Conservation (phyloP, 192 early-diverging fungal species). For the Entophlyctis helioformis region DNA sequence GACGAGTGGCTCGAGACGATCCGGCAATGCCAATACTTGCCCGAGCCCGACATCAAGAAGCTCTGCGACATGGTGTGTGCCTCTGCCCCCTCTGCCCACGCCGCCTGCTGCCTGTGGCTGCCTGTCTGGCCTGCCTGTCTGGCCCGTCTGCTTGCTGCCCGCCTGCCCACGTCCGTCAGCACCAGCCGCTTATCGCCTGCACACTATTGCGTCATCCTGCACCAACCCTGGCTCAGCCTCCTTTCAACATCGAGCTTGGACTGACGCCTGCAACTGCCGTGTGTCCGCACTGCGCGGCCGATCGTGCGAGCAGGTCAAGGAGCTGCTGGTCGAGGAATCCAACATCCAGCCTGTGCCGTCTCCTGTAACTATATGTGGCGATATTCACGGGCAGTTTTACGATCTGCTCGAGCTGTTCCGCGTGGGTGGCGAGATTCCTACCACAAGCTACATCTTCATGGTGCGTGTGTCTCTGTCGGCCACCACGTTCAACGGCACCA, state of each 20-base stretch:
- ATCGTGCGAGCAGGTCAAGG: too few relatives aligned
- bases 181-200: too few relatives aligned
- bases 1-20: conserved; percentile 94
- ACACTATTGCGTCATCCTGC: too few relatives aligned
- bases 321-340: conserved; percentile 94
- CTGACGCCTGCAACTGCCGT: too few relatives aligned
- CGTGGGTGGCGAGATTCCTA: conserved; percentile 88
- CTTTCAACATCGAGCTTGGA: too few relatives aligned
- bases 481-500: background rate
- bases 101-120: too few relatives aligned
- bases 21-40: conserved; percentile 84
- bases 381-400: conserved; percentile 97
- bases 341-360: conserved; percentile 97
- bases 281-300: too few relatives aligned
- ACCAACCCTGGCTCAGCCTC: too few relatives aligned
- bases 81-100: too few relatives aligned
- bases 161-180: background rate
- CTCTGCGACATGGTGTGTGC: conserved; percentile 86
- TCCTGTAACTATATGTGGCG: conserved; percentile 87
- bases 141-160: conserved; percentile 1
- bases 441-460: conserved; percentile 98
- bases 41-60: conserved; percentile 91
- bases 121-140: too few relatives aligned
- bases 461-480: conserved; percentile 19
- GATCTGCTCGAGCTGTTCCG: conserved; percentile 92